Evolutionary conservation across 306 rosid species (phyloP), one percentile per base, ranked within the genome.

Genomic region (Malus orientalis): DNA sequence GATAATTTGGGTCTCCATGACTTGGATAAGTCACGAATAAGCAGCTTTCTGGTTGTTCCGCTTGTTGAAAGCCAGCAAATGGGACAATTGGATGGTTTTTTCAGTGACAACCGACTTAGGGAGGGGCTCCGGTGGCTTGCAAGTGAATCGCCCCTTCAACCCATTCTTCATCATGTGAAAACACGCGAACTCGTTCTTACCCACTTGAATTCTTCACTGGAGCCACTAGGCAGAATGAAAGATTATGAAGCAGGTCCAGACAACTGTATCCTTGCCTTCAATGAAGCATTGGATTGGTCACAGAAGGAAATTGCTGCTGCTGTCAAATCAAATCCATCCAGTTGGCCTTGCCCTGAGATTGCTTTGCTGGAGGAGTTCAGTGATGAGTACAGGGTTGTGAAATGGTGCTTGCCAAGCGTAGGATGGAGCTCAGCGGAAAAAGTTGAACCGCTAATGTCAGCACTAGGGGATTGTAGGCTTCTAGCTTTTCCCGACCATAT

Each of bases 101-200:
- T 87, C 77, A 90, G 97, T 49, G 93, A 92, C 83, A 45, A 54
- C 27, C 89, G 55, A 44, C 83, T 95, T 22, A 87, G 90, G 82
- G 97, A 89, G 74, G 99, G 97, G 29, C 86, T 95, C 59, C 82
- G 80, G 65, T 95, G 99, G 99, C 89, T 95, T 71, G 99, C 97
- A 51, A 79, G 87, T 67, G 90, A 95, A 86, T 90, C 96, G 49
- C 91, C 97, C 65, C 79, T 57, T 71, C 99, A 89, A 74, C 97
- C 90, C 53, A 80, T 73, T 60, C 80, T 85, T 65, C 82, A 67
- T 47, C 16, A 69, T 30, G 88, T 92, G 78, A 87, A 80, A 81
- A 76, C 82, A 53, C 92, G 80, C 30, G 96, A 92, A 70, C 89
- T 85, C 74, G 78, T 92, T 84, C 86, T 82, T 60, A 45, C 82